These are phyloP conservation scores for Mycena rosella DNA, from an alignment of 768 basidiomycete genomes.

Conservation along the genomic window DNA sequence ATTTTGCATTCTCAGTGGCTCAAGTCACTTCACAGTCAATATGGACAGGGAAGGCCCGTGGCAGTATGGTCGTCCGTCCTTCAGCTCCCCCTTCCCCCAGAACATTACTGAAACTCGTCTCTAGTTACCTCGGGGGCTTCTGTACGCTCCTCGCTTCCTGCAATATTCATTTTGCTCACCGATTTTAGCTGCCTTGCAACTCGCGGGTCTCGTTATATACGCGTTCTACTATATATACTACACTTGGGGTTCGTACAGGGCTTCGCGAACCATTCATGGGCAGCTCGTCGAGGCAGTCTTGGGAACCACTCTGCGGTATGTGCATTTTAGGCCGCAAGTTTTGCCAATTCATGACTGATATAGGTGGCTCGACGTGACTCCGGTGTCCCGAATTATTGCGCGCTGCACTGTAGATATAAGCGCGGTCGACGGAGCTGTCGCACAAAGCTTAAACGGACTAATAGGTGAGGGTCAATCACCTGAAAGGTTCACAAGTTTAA, in stretches of 20 bases:
- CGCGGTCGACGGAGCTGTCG: conserved; percentile 61
- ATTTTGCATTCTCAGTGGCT: too few relatives aligned
- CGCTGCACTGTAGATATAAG: conserved; percentile 78
- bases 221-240: conserved; percentile 52
- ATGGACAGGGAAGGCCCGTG: conserved; percentile 52
- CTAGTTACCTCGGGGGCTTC: conserved; percentile 28
- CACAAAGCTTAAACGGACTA: conserved; percentile 39
- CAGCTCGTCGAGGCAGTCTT: conserved; percentile 66
- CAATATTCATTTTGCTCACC: not conserved
- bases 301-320: conserved; percentile 66
- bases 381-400: conserved; percentile 69
- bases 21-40: conserved; percentile 45
- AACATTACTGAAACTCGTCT: not conserved
- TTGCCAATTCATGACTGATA: not conserved
- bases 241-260: conserved; percentile 64
- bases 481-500: conserved; percentile 47
- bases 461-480: conserved; percentile 44
- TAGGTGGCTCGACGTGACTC: conserved; percentile 65
- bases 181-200: conserved; percentile 46
- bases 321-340: conserved; percentile 10
- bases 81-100: conserved; percentile 12
- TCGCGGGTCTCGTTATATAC: conserved; percentile 49
- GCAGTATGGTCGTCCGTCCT: conserved; percentile 51
- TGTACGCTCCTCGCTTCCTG: not conserved
- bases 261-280: conserved; percentile 66